Percentiles rank a stretch among this genome's conserved stretches.
Conservation (phyloP, 306 rosid genomes). For the Datisca glomerata region DNA sequence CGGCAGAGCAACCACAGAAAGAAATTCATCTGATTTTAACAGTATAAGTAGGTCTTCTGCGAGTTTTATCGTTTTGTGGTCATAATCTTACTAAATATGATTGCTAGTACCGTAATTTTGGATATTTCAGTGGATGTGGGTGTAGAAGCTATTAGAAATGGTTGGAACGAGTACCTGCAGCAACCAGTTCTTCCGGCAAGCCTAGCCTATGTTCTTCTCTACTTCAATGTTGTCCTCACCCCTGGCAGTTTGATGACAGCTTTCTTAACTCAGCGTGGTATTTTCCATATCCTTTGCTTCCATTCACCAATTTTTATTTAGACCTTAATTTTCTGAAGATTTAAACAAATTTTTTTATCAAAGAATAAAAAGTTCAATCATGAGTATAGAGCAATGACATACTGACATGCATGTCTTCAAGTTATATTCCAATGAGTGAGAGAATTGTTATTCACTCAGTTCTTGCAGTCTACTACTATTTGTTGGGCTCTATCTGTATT, state of each 20-base stretch:
- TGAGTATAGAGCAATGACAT: too few species aligned
- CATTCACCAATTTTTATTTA: neutral
- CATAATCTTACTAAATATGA: neutral
- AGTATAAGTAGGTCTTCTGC: conserved; percentile 40
- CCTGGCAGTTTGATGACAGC: conserved; percentile 99
- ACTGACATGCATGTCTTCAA: too few species aligned
- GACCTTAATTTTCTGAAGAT: neutral
- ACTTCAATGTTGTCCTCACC: conserved; percentile 76
- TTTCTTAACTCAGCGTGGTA: conserved; percentile 82
- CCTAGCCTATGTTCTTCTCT: conserved; percentile 78
- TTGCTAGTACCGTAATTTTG: conserved; percentile 12
- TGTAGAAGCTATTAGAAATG: conserved; percentile 68
- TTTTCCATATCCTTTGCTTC: neutral
- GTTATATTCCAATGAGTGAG: too few species aligned
- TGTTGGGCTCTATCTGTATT: too few species aligned
- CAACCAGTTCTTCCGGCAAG: conserved; percentile 98
- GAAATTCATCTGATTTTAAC: conserved; percentile 21
- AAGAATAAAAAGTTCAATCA: too few species aligned
- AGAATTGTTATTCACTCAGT: too few species aligned
- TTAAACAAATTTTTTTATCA: neutral
- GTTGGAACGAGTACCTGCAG: conserved; percentile 85
- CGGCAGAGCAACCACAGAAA: conserved; percentile 32
- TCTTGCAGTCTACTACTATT: too few species aligned
- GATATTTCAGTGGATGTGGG: conserved; percentile 51
- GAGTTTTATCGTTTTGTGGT: conserved; percentile 3